Base-by-base conservation (phyloP, 1,284 basidiomycete genomes). In the Bothia castanella region DNA sequence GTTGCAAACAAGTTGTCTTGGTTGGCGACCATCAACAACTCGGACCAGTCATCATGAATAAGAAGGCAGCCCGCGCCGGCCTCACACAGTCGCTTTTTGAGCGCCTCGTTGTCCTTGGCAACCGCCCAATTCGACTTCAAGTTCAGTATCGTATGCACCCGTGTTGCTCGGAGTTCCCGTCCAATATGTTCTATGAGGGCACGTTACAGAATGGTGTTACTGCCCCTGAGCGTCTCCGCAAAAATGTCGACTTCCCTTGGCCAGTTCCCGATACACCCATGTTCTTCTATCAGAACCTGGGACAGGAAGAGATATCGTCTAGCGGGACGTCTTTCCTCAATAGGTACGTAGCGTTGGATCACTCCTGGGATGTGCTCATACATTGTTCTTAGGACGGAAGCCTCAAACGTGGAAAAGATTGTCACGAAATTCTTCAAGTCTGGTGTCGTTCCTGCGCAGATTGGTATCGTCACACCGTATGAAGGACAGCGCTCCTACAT, bases 131-230 rank as follows among this genome's bases (percentile, higher is more conserved):
- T 63, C 93, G 97, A 55, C 81, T 99, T 31, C 94, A 99, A 73
- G 97, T 99, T 39, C 97, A 99, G 72, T 99, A 99, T 68, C 95
- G 97, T 69, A 99, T 99, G 97, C 97, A 99, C 69, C 97, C 97
- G 14, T 98, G 96, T 70, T 78, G 99, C 42, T 98, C 97, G 42
- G 95, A 99, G 71, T 99, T 99, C 75, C 96, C 97, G 1, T 97
- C 93, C 55, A 99, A 99, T 73, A 98, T 99, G 96, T 99, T 99
- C 75, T 99, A 99, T 73, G 97, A 99, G 69, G 97, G 97, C 19
- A 97, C 95, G 0, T 74, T 99, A 40, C 97, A 99, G 74, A 99
- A 99, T 69, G 97, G 97, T 71, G 97, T 99, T 52, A 99, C 97
- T 11, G 97, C 97, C 12, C 96, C 97, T 2, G 97, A 99, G 69